These are phyloP conservation scores for Vitis hybrid DNA, from an alignment of 177 flowering plant species.

Conservation along the genomic window DNA sequence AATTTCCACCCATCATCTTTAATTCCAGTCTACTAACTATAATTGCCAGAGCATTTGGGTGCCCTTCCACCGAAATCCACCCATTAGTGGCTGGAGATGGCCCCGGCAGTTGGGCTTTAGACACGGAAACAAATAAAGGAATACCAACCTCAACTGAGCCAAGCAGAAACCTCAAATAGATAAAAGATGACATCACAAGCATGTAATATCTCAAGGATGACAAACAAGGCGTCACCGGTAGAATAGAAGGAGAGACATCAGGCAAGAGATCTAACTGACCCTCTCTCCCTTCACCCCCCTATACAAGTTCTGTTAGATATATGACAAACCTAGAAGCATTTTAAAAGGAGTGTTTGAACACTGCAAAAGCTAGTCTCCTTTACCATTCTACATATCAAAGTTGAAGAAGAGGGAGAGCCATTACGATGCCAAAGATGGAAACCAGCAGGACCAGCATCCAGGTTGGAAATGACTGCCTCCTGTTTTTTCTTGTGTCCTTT, in stretches of 20 bases:
- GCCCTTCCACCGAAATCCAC: too few relatives aligned
- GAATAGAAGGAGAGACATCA: conserved; percentile 3
- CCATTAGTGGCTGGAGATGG: too few relatives aligned
- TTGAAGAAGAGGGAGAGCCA: conserved; percentile 87
- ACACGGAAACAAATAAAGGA: too few relatives aligned
- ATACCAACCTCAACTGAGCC: too few relatives aligned
- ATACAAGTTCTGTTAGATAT: conserved; percentile 17
- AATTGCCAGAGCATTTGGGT: too few relatives aligned
- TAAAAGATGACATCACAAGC: too few relatives aligned
- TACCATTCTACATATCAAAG: conserved; percentile 31
- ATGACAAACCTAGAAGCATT: conserved; percentile 4
- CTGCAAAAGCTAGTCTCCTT: conserved; percentile 6
- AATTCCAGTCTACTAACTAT: too few relatives aligned
- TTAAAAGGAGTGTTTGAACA: background rate
- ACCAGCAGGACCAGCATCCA: conserved; percentile 72
- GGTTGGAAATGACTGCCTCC: conserved; percentile 55
- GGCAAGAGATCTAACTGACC: background rate
- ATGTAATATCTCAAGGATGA: background rate
- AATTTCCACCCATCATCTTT: too few relatives aligned
- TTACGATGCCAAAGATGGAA: conserved; percentile 65
- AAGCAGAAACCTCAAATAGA: too few relatives aligned
- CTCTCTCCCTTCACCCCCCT: conserved; percentile 4
- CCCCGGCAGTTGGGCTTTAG: too few relatives aligned
- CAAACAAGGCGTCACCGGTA: background rate
- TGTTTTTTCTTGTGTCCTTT: conserved; percentile 34